Base-by-base conservation (phyloP, 2,329 filamentous ascomycete species). In the Beauveria asiatica region DNA sequence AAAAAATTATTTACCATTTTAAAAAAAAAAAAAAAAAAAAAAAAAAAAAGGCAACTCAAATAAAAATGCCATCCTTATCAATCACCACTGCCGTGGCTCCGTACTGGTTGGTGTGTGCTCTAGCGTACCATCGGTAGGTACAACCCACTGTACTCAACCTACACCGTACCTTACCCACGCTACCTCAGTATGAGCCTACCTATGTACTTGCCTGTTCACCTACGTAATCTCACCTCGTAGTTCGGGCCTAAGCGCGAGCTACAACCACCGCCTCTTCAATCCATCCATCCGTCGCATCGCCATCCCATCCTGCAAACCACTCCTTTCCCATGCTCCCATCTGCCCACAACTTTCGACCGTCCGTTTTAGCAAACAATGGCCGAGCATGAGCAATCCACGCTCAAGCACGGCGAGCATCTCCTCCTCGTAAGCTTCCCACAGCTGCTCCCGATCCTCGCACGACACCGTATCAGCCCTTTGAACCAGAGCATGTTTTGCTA, bases 381-480 rank as follows among this genome's bases (percentile, higher is more conserved):
- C 48, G 82, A 85, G 69, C 76, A 80, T 67, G 79, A 82, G 68
- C 83, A 83, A 59, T 83, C 83, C 55, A 87, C 85, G 73, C 81
- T 92, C 66, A 88, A 89, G 68, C 86, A 89, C 66, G 85, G 86
- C 67, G 84, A 85, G 64, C 89, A 93, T 70, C 81, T 92, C 52
- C 82, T 92, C 61, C 84, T 93, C 55, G 60, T 62, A 51, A 23
- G 60, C 42, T 37, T 23, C 25, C 19, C 52, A 19, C 21, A 17
- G 3, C 9, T 59, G 61, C 56, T 58, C 30, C 33, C 23, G 37
- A 19, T 21, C 13, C 46, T n/a, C 30, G 17, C 30, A 44, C 19
- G 44, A n/a, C n/a, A 6, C 8, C 27, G 27, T 30, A 30, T 30
- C 53, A 37, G 13, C 33, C 33, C 11, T 16, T 37, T 37, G 13